phyloP scores from a whole-genome alignment of 352 stramenopile species.

The Phytophthora aleatoria region DNA sequence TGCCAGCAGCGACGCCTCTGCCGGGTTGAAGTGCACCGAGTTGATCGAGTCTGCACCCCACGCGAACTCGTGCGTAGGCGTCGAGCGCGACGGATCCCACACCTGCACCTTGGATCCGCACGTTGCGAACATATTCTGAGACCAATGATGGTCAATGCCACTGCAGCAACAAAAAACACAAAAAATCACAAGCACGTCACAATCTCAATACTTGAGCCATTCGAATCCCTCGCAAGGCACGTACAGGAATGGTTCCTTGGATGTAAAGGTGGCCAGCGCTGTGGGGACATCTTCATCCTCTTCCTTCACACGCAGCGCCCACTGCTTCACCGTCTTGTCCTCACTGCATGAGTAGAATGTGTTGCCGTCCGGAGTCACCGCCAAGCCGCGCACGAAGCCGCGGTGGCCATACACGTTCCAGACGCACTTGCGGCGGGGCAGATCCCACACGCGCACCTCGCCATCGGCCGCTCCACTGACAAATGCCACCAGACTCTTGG shows the following conservation, averaged over 20 bases:
- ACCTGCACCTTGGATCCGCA: conserved; percentile 94
- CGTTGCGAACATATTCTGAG: conserved; percentile 92
- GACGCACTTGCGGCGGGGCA: conserved; percentile 93
- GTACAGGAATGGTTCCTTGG: conserved; percentile 88
- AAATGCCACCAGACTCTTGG: conserved; percentile 89
- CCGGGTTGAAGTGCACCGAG: conserved; percentile 95
- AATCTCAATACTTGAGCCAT: not conserved
- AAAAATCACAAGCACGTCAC: conserved; percentile 9
- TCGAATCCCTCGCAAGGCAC: conserved; percentile 8
- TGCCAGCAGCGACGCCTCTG: conserved; percentile 94
- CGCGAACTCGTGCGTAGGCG: conserved; percentile 93
- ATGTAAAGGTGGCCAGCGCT: conserved; percentile 74
- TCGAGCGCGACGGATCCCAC: conserved; percentile 94
- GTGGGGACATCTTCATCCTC: conserved; percentile 74
- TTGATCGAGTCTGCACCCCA: conserved; percentile 97
- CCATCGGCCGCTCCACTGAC: conserved; percentile 91
- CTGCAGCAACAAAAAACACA: conserved; percentile 48
- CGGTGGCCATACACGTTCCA: conserved; percentile 93
- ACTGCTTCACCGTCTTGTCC: conserved; percentile 96
- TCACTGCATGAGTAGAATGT: conserved; percentile 95
- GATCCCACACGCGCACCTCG: conserved; percentile 97
- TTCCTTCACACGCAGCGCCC: conserved; percentile 73
- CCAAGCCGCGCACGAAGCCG: conserved; percentile 93
- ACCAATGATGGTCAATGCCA: conserved; percentile 98
- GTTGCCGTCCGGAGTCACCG: conserved; percentile 73